These are phyloP conservation scores for Lasiosphaeriaceae sp. DNA, from an alignment of 495 filamentous ascomycete species.

Conservation along the genomic window DNA sequence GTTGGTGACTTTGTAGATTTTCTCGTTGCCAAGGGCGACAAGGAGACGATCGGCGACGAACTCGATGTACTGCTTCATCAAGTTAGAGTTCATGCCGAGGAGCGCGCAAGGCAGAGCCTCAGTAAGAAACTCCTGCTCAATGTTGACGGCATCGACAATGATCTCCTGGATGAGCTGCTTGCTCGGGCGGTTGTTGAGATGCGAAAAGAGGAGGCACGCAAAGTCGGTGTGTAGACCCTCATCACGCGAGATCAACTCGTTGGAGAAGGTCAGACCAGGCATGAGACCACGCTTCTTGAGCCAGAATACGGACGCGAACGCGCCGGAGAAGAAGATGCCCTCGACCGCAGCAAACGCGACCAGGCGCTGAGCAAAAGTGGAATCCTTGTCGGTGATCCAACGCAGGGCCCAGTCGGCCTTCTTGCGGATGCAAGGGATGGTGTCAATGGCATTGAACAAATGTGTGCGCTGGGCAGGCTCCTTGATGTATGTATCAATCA, in stretches of 20 bases:
- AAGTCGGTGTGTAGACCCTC: constrained; percentile 99
- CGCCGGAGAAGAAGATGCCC: constrained; percentile 99
- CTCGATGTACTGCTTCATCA: constrained; percentile 99
- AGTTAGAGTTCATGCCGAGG: constrained; percentile 92
- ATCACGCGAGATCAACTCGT: constrained; percentile 99
- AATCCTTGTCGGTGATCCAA: constrained; percentile 90
- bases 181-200: constrained; percentile 85
- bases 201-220: constrained; percentile 92
- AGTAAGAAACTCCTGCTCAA: constrained; percentile 97
- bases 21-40: constrained; percentile 85
- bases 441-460: constrained; percentile 97
- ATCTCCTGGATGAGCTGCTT: constrained; percentile 77
- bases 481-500: constrained; percentile 99
- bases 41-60: constrained; percentile 96
- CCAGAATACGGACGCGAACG: constrained; percentile 99
- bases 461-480: constrained; percentile 93
- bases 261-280: constrained; percentile 97
- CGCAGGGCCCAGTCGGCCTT: constrained; percentile 97
- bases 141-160: constrained; percentile 88
- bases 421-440: constrained; percentile 88
- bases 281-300: constrained; percentile 99
- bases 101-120: constrained; percentile 89
- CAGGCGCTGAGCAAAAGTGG: constrained; percentile 91
- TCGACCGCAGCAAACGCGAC: constrained; percentile 97
- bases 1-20: constrained; percentile 88